Conservation (phyloP, 495 filamentous ascomycete genomes). For the Antarctomyces pellizariae region DNA sequence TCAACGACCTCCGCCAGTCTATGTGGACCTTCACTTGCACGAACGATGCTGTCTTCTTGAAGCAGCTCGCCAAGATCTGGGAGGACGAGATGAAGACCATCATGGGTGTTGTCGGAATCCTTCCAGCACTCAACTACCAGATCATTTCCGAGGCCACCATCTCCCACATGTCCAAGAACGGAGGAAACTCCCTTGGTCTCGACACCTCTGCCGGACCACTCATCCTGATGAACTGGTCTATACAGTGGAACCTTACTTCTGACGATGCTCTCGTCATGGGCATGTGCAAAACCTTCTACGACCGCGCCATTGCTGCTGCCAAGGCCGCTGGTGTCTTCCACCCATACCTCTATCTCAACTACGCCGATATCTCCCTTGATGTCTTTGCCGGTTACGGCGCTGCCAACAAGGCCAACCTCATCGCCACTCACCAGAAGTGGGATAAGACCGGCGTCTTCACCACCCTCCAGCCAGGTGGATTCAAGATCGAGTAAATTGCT, state of each 20-base stretch:
- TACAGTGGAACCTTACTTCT: slow-evolving; percentile 1
- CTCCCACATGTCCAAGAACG: slow-evolving; percentile 19
- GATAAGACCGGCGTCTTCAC: slow-evolving; percentile 15
- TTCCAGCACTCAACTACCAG: slow-evolving; percentile 21
- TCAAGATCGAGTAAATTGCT: no score
- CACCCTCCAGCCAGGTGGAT: slow-evolving; percentile 7
- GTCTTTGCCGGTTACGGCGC: slow-evolving; percentile 22
- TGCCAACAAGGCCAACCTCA: slow-evolving; percentile 14
- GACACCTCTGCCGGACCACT: slow-evolving; percentile 17
- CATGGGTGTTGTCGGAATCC: slow-evolving; percentile 13
- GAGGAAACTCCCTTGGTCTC: slow-evolving; percentile 27
- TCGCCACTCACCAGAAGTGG: slow-evolving; percentile 16
- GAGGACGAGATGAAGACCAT: slow-evolving; percentile 14
- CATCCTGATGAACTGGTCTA: slow-evolving; percentile 3
- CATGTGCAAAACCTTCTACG: slow-evolving; percentile 1
- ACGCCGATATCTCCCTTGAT: slow-evolving; percentile 17
- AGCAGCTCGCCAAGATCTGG: slow-evolving; percentile 18
- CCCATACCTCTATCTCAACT: slow-evolving; percentile 16
- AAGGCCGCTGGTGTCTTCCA: slow-evolving; percentile 2
- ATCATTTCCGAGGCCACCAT: slow-evolving; percentile 19
- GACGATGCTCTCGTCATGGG: slow-evolving; percentile 3
- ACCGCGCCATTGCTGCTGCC: slow-evolving; percentile 2
- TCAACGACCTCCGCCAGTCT: slow-evolving; percentile 19
- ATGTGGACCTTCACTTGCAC: slow-evolving; percentile 20
- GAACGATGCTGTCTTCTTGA: slow-evolving; percentile 15